Conservation (phyloP, 306 rosid species). For the Dalbergia oliveri region DNA sequence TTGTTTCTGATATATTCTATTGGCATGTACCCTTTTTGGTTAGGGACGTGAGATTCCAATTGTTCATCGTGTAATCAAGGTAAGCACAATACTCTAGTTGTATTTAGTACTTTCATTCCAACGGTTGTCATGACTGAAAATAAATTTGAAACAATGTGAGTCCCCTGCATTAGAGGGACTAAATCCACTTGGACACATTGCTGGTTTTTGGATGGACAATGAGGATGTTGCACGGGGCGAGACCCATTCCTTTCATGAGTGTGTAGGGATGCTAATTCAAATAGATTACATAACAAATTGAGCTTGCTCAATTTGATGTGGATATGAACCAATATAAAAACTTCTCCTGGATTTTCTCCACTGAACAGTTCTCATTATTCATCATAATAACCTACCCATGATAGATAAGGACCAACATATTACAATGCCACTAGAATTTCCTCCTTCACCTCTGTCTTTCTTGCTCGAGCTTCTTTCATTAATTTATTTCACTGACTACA, state of each 20-base stretch:
- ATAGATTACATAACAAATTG: neutral
- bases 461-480: neutral
- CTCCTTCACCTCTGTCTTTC: no score
- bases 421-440: no score
- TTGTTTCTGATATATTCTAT: neutral
- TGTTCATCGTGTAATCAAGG: constrained; percentile 85
- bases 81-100: constrained; percentile 25
- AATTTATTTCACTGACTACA: neutral
- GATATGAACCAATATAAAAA: neutral
- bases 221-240: neutral
- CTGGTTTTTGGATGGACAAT: no score
- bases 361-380: neutral
- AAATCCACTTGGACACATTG: neutral
- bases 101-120: constrained; percentile 3
- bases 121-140: neutral
- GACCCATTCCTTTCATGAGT: constrained; percentile 1
- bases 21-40: neutral
- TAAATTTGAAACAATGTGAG: neutral
- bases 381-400: neutral
- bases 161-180: neutral
- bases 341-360: neutral
- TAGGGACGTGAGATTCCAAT: constrained; percentile 89
- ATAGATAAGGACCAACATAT: neutral
- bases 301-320: constrained; percentile 19
- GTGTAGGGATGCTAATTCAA: constrained; percentile 1